Conservation (phyloP, 805 yeast genomes). For the Metschnikowia borealis region DNA sequence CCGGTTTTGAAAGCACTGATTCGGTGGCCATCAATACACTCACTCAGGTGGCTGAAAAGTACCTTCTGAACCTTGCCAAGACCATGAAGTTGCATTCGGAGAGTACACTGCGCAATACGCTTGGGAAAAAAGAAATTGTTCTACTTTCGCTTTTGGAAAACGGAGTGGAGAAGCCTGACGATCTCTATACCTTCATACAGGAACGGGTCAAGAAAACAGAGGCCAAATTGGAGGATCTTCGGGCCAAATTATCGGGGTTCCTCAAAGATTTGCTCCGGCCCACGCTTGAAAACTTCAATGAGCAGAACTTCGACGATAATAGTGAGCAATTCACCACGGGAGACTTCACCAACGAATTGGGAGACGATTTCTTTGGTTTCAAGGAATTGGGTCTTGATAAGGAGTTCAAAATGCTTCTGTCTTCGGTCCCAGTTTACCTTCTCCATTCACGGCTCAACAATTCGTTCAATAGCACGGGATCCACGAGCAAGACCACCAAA, state of each 20-base stretch:
- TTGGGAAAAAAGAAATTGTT: conserved; percentile 44
- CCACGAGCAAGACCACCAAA: conserved; percentile 48
- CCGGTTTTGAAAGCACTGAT: conserved; percentile 85
- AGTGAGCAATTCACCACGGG: conserved; percentile 94
- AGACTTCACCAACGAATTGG: conserved; percentile 87
- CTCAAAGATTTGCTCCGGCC: conserved; percentile 83
- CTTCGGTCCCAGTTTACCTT: conserved; percentile 85
- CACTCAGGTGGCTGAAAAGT: conserved; percentile 80
- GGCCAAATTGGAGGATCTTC: conserved; percentile 64
- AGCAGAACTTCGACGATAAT: conserved; percentile 78
- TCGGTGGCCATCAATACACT: conserved; percentile 72
- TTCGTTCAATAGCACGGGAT: conserved; percentile 43
- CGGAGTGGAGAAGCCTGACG: conserved; percentile 79
- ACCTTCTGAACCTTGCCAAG: conserved; percentile 67
- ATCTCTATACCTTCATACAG: conserved; percentile 65
- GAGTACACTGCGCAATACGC: conserved; percentile 46
- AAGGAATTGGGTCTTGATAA: conserved; percentile 89
- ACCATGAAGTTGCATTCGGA: conserved; percentile 72
- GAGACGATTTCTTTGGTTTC: conserved; percentile 98
- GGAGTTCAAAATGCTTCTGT: conserved; percentile 79
- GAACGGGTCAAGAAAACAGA: conserved; percentile 71
- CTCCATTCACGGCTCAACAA: conserved; percentile 71
- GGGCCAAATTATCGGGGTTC: conserved; percentile 61
- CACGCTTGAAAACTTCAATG: conserved; percentile 65
- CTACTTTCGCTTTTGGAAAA: conserved; percentile 70